These are phyloP conservation scores for Pestalotiopsis sp. DNA, from an alignment of 2,329 filamentous ascomycete species.

Conservation along the genomic window DNA sequence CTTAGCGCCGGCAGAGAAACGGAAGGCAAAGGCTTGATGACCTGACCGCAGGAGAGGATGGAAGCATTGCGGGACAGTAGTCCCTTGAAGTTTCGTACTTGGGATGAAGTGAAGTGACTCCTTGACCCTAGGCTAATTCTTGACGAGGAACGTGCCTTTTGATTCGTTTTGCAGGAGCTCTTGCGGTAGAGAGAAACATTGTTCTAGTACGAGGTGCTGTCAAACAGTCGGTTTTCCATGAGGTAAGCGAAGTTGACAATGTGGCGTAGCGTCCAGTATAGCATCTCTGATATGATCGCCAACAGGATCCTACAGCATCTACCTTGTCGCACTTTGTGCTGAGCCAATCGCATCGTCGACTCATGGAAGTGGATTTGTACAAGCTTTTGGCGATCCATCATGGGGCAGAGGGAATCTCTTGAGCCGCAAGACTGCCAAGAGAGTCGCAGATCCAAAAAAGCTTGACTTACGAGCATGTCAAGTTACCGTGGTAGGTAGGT, in stretches of 20 bases:
- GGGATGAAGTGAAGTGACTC: slow-evolving; percentile 8
- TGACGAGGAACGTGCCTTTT: background rate
- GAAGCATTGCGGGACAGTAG: slow-evolving; percentile 10
- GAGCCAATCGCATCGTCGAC: slow-evolving; percentile 8
- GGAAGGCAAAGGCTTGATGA: background rate
- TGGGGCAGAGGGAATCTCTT: background rate
- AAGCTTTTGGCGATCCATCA: slow-evolving; percentile 4
- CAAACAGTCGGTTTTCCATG: background rate
- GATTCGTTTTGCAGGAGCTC: background rate
- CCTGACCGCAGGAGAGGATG: background rate
- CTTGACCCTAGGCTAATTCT: background rate
- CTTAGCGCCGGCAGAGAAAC: background rate
- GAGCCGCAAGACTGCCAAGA: slow-evolving; percentile 1
- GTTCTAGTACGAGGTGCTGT: background rate
- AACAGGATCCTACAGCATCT: background rate
- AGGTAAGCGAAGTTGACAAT: background rate
- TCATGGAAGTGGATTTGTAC: background rate
- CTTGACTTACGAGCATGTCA: background rate
- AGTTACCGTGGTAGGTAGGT: background rate
- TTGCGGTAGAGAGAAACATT: background rate
- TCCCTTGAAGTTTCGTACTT: slow-evolving; percentile 8
- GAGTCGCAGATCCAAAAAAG: background rate
- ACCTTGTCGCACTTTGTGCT: background rate
- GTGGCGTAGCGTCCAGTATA: background rate
- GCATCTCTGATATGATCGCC: background rate